A percentile compares a stretch with the other conserved stretches of the same genome.
Conservation (phyloP, 352 stramenopile species). For the Pythium insidiosum region DNA sequence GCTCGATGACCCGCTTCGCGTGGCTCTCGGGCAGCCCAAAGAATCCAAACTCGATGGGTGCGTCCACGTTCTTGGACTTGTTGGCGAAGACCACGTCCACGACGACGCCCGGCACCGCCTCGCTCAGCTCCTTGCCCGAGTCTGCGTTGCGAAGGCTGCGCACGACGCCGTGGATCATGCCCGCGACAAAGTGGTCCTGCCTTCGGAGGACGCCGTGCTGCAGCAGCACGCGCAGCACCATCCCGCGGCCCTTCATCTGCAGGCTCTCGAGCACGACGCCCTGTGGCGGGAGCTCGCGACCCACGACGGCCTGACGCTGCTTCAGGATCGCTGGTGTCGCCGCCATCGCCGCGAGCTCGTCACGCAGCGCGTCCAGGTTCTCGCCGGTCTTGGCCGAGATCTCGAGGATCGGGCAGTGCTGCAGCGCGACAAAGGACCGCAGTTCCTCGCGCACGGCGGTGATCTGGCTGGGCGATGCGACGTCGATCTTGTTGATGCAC, state of each 20-base stretch:
- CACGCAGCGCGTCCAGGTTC: slow-evolving; percentile 45
- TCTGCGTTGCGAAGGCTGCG: slow-evolving; percentile 51
- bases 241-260: slow-evolving; percentile 51
- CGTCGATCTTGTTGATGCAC: slow-evolving; percentile 88
- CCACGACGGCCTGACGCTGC: slow-evolving; percentile 31
- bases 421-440: slow-evolving; percentile 73
- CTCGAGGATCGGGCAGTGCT: slow-evolving; percentile 58
- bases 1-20: slow-evolving; percentile 66
- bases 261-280: slow-evolving; percentile 74
- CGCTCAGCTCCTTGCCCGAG: slow-evolving; percentile 35
- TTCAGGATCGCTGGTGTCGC: slow-evolving; percentile 18
- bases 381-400: slow-evolving; percentile 64
- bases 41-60: slow-evolving; percentile 75
- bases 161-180: slow-evolving; percentile 81
- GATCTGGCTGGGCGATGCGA: slow-evolving; percentile 31
- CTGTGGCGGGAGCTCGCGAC: slow-evolving; percentile 25
- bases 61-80: slow-evolving; percentile 77
- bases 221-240: slow-evolving; percentile 64
- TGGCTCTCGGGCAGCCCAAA: slow-evolving; percentile 53
- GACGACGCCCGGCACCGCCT: slow-evolving; percentile 52
- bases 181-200: slow-evolving; percentile 75
- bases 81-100: slow-evolving; percentile 79
- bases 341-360: slow-evolving; percentile 29
- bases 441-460: slow-evolving; percentile 43
- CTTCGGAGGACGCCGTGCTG: slow-evolving; percentile 48